Conservation (phyloP, 2,329 filamentous ascomycete genomes). For the Zarea fungicola region DNA sequence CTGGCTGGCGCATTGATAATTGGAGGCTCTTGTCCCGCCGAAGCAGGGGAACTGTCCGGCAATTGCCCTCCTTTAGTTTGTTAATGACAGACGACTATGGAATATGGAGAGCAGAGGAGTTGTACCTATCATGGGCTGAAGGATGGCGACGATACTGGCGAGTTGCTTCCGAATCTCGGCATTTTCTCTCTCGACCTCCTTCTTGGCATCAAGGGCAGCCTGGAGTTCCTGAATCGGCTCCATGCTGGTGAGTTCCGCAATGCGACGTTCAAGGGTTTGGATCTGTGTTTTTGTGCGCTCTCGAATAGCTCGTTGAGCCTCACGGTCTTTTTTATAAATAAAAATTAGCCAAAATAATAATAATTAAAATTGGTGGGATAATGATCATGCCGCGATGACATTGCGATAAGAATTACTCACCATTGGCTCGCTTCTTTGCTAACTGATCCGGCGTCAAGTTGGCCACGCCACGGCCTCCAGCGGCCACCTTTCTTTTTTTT, state of each 20-base stretch:
- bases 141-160: conserved; percentile 57
- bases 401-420: too few relatives aligned
- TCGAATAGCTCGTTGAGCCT: conserved; percentile 79
- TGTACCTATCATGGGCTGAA: conserved; percentile 51
- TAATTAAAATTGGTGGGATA: too few relatives aligned
- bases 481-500: conserved; percentile 43
- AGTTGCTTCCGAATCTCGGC: conserved; percentile 68
- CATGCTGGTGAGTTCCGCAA: conserved; percentile 70
- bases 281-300: conserved; percentile 79
- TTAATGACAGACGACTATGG: not conserved
- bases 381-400: too few relatives aligned
- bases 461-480: conserved; percentile 46
- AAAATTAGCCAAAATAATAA: too few relatives aligned
- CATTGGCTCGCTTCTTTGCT: conserved; percentile 59
- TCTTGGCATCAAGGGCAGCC: conserved; percentile 67
- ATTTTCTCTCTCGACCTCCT: conserved; percentile 73
- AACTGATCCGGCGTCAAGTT: conserved; percentile 71
- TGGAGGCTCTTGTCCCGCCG: not conserved
- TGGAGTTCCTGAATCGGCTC: conserved; percentile 83
- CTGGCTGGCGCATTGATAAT: conserved; percentile 2
- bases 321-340: too few relatives aligned
- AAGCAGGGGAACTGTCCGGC: not conserved
- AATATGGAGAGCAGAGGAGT: not conserved
- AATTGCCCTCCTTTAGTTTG: not conserved
- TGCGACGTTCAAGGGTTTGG: conserved; percentile 65